These are phyloP conservation scores for Xylaria longipes DNA, from an alignment of 495 filamentous ascomycete species.

Conservation along the genomic window DNA sequence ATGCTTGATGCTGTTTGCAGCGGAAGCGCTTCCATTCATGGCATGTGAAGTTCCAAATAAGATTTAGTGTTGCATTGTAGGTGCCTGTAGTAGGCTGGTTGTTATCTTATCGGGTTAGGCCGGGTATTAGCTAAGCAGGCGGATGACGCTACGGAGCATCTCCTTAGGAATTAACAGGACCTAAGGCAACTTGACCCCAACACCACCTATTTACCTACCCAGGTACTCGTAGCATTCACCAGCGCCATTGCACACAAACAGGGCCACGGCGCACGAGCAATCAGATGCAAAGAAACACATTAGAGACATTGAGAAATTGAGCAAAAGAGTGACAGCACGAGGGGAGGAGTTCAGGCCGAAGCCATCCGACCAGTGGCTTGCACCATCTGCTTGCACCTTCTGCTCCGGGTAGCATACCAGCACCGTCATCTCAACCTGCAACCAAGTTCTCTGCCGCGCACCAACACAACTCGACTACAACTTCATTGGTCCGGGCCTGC, in stretches of 20 bases:
- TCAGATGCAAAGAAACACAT: background rate
- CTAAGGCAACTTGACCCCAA: constrained; percentile 27
- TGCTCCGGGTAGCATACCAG: constrained; percentile 7
- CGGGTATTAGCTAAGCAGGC: constrained; percentile 22
- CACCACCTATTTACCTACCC: constrained; percentile 22
- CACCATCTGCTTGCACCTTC: background rate
- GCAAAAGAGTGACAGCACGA: background rate
- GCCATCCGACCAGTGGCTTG: constrained; percentile 12
- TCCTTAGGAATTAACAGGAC: constrained; percentile 27
- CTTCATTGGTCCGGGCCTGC: background rate
- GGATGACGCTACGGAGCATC: constrained; percentile 20
- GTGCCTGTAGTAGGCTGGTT: background rate
- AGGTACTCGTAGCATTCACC: constrained; percentile 16
- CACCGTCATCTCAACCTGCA: constrained; percentile 7
- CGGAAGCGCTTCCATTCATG: background rate
- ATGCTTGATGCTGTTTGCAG: background rate
- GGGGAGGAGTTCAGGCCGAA: constrained; percentile 12
- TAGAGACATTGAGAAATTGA: constrained; percentile 1
- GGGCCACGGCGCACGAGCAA: constrained; percentile 13
- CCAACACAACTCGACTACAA: background rate
- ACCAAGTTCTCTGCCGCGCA: background rate
- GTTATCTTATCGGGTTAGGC: constrained; percentile 13
- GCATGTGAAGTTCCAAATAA: constrained; percentile 3
- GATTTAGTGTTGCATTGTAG: background rate
- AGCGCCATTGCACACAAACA: constrained; percentile 5